Evolutionary conservation across 148 eudicot genomes (phyloP).

Genomic region (Chenopodium berlandieri): DNA sequence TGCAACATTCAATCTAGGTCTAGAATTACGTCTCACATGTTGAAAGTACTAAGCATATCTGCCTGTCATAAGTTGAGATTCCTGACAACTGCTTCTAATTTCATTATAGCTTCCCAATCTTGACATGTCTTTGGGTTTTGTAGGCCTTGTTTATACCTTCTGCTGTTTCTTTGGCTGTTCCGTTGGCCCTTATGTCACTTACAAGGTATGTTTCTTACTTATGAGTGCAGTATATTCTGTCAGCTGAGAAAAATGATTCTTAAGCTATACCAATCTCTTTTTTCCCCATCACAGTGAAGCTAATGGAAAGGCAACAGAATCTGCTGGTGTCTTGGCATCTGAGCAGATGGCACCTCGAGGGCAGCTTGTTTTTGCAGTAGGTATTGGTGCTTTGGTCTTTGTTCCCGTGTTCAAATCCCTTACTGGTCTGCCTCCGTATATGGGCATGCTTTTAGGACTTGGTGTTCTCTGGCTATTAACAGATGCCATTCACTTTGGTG

Average conservation of each 20-base stretch:
- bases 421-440: constrained; percentile 92
- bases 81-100: neutral
- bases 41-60: neutral
- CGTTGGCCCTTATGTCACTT: constrained; percentile 86
- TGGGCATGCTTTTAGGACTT: constrained; percentile 96
- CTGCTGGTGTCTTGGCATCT: constrained; percentile 63
- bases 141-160: constrained; percentile 76
- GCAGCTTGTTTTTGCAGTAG: constrained; percentile 80
- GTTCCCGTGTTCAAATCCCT: constrained; percentile 89
- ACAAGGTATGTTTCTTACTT: constrained; percentile 53
- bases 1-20: neutral
- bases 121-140: constrained; percentile 7
- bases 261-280: constrained; percentile 13
- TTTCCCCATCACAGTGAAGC: constrained; percentile 63
- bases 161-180: constrained; percentile 82
- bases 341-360: constrained; percentile 99
- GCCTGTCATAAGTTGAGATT: neutral
- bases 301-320: constrained; percentile 58
- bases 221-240: neutral
- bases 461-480: constrained; percentile 96
- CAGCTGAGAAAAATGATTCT: constrained; percentile 6
- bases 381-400: constrained; percentile 81
- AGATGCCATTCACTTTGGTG: constrained; percentile 97
- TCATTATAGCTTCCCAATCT: neutral
- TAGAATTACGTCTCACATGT: neutral